Evolutionary conservation across 2,329 filamentous ascomycete genomes (phyloP).

Genomic region (Aspergillus clavatus): DNA sequence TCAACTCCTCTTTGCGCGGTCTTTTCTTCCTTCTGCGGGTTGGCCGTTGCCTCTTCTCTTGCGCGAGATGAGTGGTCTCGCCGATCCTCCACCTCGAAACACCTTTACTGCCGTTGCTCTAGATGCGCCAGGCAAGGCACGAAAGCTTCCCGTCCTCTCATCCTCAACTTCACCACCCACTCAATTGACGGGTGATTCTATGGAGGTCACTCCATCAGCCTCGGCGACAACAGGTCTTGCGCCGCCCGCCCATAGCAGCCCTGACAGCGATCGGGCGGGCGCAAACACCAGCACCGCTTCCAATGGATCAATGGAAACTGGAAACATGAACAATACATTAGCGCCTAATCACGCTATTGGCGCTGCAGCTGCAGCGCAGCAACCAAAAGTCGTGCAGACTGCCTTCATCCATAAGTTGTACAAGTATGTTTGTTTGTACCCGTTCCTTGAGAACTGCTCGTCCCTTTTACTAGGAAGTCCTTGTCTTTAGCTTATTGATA

Average conservation of each 20-base stretch:
- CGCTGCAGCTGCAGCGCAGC: slow-evolving; percentile 61
- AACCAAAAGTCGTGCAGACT: slow-evolving; percentile 96
- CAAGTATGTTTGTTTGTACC: slow-evolving; percentile 60
- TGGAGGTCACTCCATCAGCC: slow-evolving; percentile 51
- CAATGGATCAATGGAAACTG: slow-evolving; percentile 31
- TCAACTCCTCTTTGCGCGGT: slow-evolving; percentile 5
- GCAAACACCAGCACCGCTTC: slow-evolving; percentile 27
- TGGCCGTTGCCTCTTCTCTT: slow-evolving; percentile 13
- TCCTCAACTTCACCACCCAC: slow-evolving; percentile 41
- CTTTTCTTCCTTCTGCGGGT: slow-evolving; percentile 10
- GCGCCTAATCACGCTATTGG: slow-evolving; percentile 33
- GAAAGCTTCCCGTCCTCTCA: slow-evolving; percentile 50
- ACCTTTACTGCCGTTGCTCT: slow-evolving; percentile 39
- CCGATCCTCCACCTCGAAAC: slow-evolving; percentile 41
- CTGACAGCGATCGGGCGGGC: slow-evolving; percentile 44
- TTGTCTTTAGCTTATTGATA: not conserved
- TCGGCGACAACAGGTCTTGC: slow-evolving; percentile 41
- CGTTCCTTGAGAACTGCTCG: not conserved
- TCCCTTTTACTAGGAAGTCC: not conserved
- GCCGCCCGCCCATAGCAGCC: slow-evolving; percentile 46
- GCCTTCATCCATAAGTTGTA: slow-evolving; percentile 99
- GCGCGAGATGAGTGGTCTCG: slow-evolving; percentile 39
- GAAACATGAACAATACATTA: slow-evolving; percentile 24
- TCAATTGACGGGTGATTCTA: slow-evolving; percentile 47
- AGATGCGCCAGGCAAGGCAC: slow-evolving; percentile 43